These are phyloP conservation scores for Aurifilum marmelostoma DNA, from an alignment of 2,329 filamentous ascomycete species.

Conservation along the genomic window DNA sequence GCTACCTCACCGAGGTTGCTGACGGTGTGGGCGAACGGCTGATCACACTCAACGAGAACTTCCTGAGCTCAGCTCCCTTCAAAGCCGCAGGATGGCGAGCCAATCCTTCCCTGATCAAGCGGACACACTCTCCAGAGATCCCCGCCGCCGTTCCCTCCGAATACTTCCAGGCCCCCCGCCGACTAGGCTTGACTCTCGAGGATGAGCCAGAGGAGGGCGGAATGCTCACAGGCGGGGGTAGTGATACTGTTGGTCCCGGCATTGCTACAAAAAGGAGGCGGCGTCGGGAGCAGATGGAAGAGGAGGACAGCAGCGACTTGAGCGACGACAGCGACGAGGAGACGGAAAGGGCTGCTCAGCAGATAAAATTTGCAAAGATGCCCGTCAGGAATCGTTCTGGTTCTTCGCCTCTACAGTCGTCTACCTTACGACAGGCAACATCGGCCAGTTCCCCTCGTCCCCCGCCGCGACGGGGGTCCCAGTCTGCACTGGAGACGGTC, in stretches of 20 bases:
- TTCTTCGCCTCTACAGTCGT: constrained; percentile 80
- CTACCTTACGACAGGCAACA: constrained; percentile 60
- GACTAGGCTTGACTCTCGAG: constrained; percentile 65
- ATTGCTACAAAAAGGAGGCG: constrained; percentile 68
- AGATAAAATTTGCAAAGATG: constrained; percentile 97
- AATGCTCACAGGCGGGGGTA: constrained; percentile 69
- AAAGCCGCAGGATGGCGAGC: constrained; percentile 81
- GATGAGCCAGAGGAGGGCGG: constrained; percentile 74
- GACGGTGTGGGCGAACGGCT: constrained; percentile 85
- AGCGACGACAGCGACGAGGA: constrained; percentile 86
- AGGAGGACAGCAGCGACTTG: constrained; percentile 83
- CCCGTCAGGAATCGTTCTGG: constrained; percentile 83
- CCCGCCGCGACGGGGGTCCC: constrained; percentile 64
- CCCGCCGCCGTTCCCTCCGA: constrained; percentile 81
- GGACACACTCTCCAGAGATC: constrained; percentile 84
- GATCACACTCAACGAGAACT: constrained; percentile 77
- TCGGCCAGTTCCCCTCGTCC: constrained; percentile 52
- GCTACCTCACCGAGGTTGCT: constrained; percentile 78
- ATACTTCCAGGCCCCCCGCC: constrained; percentile 76
- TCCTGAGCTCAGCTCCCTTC: constrained; percentile 80
- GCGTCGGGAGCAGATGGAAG: constrained; percentile 74
- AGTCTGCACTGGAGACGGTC: constrained; percentile 70
- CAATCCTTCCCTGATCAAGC: constrained; percentile 75
- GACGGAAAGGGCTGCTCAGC: constrained; percentile 74
- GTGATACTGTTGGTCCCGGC: constrained; percentile 70